phyloP scores from a whole-genome alignment of 2,329 filamentous ascomycete species.

The Hymenoscyphus infarciens region DNA sequence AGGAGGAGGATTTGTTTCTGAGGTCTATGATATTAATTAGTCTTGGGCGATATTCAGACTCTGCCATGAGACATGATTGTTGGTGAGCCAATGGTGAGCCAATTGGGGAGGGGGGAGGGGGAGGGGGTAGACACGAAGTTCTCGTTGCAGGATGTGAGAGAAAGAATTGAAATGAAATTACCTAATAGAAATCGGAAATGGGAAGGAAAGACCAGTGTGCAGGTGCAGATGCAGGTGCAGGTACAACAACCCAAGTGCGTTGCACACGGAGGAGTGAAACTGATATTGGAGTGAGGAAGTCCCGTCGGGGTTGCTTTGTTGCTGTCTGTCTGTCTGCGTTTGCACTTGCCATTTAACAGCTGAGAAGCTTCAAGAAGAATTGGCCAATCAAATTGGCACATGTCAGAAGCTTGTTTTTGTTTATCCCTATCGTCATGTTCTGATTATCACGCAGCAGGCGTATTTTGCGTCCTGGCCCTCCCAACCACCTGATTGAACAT shows the following conservation, averaged over 20 bases:
- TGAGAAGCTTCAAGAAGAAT: not conserved
- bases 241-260: too few species aligned
- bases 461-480: not conserved
- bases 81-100: not conserved
- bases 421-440: not conserved
- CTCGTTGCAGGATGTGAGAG: not conserved
- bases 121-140: not conserved
- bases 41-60: not conserved
- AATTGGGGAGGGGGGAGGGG: not conserved
- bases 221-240: too few species aligned
- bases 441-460: not conserved
- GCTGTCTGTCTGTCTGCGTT: not conserved
- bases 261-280: not conserved
- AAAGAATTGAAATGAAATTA: too few species aligned
- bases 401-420: not conserved
- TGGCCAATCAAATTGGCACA: not conserved
- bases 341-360: not conserved
- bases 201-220: too few species aligned
- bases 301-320: not conserved
- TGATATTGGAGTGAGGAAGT: not conserved
- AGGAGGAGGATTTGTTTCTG: constrained; percentile 19
- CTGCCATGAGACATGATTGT: not conserved
- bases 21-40: constrained; percentile 32
- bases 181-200: too few species aligned
- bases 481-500: not conserved